phyloP scores from a whole-genome alignment of 2,329 filamentous ascomycete genomes.

The Exophiala phaeomuriformis region DNA sequence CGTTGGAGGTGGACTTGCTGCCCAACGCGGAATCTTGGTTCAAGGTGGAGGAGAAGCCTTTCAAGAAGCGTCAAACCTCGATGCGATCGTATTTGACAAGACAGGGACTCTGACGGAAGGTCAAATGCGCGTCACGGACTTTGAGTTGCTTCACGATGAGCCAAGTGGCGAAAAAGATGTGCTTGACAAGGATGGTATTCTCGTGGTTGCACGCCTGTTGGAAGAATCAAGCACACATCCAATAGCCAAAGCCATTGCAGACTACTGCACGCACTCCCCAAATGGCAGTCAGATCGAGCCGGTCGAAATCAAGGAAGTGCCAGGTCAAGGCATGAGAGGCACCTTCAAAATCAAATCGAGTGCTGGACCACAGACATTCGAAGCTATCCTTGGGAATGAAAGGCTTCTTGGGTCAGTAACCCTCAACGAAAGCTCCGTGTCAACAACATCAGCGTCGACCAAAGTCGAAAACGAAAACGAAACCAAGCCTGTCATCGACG shows the following conservation, averaged over 20 bases:
- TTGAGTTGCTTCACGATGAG: slow-evolving; percentile 35
- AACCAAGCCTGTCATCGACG: background rate
- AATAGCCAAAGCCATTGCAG: slow-evolving; percentile 49
- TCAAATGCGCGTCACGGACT: slow-evolving; percentile 50
- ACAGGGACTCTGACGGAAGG: slow-evolving; percentile 72
- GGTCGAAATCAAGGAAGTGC: slow-evolving; percentile 46
- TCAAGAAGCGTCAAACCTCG: slow-evolving; percentile 70
- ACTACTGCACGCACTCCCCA: slow-evolving; percentile 39
- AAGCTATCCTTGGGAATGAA: slow-evolving; percentile 53
- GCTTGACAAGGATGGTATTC: slow-evolving; percentile 33
- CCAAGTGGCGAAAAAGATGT: background rate
- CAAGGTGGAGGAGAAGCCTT: slow-evolving; percentile 82
- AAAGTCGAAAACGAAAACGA: background rate
- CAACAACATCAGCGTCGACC: background rate
- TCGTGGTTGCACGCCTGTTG: slow-evolving; percentile 44
- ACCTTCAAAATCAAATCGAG: slow-evolving; percentile 36
- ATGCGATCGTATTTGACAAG: slow-evolving; percentile 81
- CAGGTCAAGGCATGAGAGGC: slow-evolving; percentile 53
- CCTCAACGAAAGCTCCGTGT: background rate
- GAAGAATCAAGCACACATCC: slow-evolving; percentile 56
- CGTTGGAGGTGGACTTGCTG: slow-evolving; percentile 71
- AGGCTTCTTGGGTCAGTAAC: slow-evolving; percentile 37
- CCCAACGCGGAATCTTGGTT: slow-evolving; percentile 70
- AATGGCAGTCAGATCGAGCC: slow-evolving; percentile 26
- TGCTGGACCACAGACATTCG: slow-evolving; percentile 30